Evolutionary conservation across 2,329 filamentous ascomycete genomes (phyloP), one percentile per base, ranked within the genome.

Genomic region (Apiospora rasikravindrae): DNA sequence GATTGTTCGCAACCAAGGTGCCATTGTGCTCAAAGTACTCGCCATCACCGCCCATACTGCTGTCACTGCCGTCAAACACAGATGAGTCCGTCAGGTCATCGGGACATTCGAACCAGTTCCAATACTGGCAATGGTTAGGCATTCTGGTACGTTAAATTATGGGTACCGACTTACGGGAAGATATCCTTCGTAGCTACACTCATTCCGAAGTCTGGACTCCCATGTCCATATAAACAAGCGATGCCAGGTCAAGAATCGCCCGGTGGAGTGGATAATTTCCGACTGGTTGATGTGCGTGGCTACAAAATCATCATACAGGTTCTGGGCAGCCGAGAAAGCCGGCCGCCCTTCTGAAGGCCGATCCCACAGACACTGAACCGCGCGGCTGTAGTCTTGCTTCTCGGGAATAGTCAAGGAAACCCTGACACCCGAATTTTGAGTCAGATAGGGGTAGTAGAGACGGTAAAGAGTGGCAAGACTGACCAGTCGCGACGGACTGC

Each of bases 51-150:
- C 84, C 83, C 82, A 88, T 79, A 69, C 83, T 86, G 69, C 84
- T 86, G 40, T 83, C 84, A 73, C 84, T 86, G 67, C 88, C 88
- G 74, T 89, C 87, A 73, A 91, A 89, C 69, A 89, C 77, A 22
- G 87, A 85, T 0, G 87, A 88, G 70, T 84, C 83, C 73, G 79
- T 75, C 0, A 84, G 82, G 74, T 89, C 84, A 2, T 81, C 74
- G 2, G 84, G 81, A 79, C 84, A 85, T 69, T 82, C 82, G 2
- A 83, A 83, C 85, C 87, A 89, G 77, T 89, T 86, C 81, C 85
- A 85, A 79, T 88, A 89, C 77, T 66, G 11, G 19, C 29, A 42
- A 13, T 22, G 13, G 67, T 69, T 6, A 69, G 67, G 5, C 14
- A 13, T n/a, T n/a, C n/a, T 16, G 66, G 14, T 11, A 45, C 40